Evolutionary conservation across 2,329 filamentous ascomycete species (phyloP).

Genomic region (Penicillium sp.): DNA sequence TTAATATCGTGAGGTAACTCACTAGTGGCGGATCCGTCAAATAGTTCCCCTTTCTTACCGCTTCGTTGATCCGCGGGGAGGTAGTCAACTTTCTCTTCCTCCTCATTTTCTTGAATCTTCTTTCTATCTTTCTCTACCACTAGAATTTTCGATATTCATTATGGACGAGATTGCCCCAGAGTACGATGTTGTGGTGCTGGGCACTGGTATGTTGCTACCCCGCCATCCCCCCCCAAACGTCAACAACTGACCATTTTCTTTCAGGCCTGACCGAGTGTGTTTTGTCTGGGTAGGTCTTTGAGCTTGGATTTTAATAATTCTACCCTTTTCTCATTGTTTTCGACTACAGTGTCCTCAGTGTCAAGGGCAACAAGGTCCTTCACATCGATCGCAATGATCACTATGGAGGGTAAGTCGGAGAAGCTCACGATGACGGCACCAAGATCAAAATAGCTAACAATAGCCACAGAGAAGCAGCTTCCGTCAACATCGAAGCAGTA

Average conservation of each 20-base stretch:
- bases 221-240: slow-evolving; percentile 25
- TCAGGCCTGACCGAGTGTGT: slow-evolving; percentile 97
- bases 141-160: slow-evolving; percentile 38
- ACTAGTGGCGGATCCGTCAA: slow-evolving; percentile 30
- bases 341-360: slow-evolving; percentile 75
- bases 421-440: slow-evolving; percentile 22
- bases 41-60: slow-evolving; percentile 29
- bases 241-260: slow-evolving; percentile 28
- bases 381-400: slow-evolving; percentile 99
- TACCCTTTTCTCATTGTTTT: slow-evolving; percentile 20
- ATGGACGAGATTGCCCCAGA: slow-evolving; percentile 99
- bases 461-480: slow-evolving; percentile 76
- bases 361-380: slow-evolving; percentile 98
- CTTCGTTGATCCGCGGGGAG: slow-evolving; percentile 32
- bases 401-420: slow-evolving; percentile 80
- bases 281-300: slow-evolving; percentile 77
- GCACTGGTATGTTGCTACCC: slow-evolving; percentile 72
- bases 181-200: slow-evolving; percentile 98
- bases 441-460: slow-evolving; percentile 30
- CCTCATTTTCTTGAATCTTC: slow-evolving; percentile 17
- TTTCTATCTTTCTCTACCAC: slow-evolving; percentile 14
- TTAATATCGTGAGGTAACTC: slow-evolving; percentile 18
- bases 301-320: slow-evolving; percentile 18
- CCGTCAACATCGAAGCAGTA: slow-evolving; percentile 93
- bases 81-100: slow-evolving; percentile 22